Evolutionary conservation across 2,329 filamentous ascomycete species (phyloP).

Genomic region (Cordyceps fumosorosea): DNA sequence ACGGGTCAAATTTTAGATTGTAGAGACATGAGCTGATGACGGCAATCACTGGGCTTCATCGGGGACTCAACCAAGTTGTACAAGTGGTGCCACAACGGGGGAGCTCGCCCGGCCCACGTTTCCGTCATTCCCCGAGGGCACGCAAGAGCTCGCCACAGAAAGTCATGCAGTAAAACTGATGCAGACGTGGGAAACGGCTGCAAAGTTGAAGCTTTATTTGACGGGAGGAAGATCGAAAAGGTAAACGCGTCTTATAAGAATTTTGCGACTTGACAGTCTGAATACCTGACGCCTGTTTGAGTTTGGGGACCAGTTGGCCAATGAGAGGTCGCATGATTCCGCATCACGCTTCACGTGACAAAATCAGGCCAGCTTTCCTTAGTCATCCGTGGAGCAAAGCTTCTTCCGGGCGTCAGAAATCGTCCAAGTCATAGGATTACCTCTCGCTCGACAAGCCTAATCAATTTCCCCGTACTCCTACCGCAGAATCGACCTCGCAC

Average conservation of each 20-base stretch:
- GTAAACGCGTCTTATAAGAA: background rate
- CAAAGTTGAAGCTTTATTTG: background rate
- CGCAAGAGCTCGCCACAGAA: background rate
- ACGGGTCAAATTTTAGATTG: background rate
- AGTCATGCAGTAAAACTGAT: background rate
- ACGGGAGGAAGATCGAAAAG: background rate
- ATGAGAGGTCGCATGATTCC: constrained; percentile 15
- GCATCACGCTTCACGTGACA: constrained; percentile 16
- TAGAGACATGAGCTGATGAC: background rate
- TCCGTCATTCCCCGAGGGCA: constrained; percentile 8
- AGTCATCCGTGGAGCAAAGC: constrained; percentile 21
- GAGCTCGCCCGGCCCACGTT: background rate
- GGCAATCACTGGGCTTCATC: background rate
- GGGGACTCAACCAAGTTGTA: background rate
- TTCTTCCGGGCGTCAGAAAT: constrained; percentile 16
- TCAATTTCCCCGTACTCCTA: constrained; percentile 18
- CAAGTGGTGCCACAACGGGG: constrained; percentile 4
- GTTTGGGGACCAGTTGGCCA: constrained; percentile 15
- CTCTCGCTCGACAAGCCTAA: constrained; percentile 14
- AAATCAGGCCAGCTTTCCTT: constrained; percentile 13
- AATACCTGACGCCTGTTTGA: background rate
- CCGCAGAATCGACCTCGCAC: constrained; percentile 15
- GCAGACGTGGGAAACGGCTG: background rate
- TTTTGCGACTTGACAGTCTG: background rate
- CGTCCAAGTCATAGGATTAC: constrained; percentile 26